Percentiles rank a stretch among this genome's conserved stretches.
Conservation (phyloP, 2,329 filamentous ascomycete species). For the Hypoxylon sp. region DNA sequence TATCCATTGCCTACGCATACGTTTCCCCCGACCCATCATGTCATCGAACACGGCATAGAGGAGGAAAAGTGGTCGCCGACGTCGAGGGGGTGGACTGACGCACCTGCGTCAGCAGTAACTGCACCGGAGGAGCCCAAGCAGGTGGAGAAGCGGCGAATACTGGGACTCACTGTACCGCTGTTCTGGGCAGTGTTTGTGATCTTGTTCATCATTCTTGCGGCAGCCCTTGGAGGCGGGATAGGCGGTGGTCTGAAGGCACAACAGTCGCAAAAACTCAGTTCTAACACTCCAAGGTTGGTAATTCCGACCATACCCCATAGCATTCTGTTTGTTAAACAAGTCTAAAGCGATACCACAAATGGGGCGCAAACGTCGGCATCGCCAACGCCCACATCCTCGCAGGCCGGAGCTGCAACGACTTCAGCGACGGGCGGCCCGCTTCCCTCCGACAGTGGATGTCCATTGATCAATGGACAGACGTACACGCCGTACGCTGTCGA, state of each 20-base stretch:
- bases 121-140: constrained; percentile 10
- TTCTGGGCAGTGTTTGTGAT: constrained; percentile 48
- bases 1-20: constrained; percentile 36
- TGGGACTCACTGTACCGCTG: constrained; percentile 47
- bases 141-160: constrained; percentile 32
- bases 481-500: constrained; percentile 49
- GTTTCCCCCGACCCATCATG: constrained; percentile 8
- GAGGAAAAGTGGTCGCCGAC: constrained; percentile 16
- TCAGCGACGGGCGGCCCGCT: constrained; percentile 28
- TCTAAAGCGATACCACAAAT: constrained; percentile 8
- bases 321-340: constrained; percentile 3
- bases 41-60: constrained; percentile 7
- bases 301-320: not conserved
- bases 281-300: constrained; percentile 33
- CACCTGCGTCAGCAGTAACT: not conserved
- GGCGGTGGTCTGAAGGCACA: constrained; percentile 46
- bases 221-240: constrained; percentile 47
- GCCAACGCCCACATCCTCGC: constrained; percentile 7
- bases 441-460: constrained; percentile 48
- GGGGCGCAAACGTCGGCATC: constrained; percentile 12
- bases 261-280: constrained; percentile 25
- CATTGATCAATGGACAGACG: constrained; percentile 40
- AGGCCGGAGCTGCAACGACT: constrained; percentile 21
- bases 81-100: constrained; percentile 15
- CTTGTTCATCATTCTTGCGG: constrained; percentile 47